phyloP scores from a whole-genome alignment of 495 filamentous ascomycete genomes.

The Penicillium flavigenum region DNA sequence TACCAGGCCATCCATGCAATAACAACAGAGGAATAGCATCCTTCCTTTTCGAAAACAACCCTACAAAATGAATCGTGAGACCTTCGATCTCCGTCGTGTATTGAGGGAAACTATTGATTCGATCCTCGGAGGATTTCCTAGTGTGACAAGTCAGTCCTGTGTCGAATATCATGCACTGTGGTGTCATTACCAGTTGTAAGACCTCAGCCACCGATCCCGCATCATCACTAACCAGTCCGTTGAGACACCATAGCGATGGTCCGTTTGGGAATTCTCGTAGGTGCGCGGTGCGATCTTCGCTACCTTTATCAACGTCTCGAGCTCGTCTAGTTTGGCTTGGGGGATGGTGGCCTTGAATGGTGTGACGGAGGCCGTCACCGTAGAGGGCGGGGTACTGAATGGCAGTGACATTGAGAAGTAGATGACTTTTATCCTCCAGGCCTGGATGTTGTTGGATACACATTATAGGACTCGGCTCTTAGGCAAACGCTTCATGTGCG shows the following conservation, averaged over 20 bases:
- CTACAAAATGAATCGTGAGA: conserved; percentile 60
- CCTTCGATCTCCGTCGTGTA: conserved; percentile 53
- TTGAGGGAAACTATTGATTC: conserved; percentile 64
- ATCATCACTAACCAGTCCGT: conserved; percentile 55
- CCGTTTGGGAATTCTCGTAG: conserved; percentile 48
- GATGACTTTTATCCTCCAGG: not conserved
- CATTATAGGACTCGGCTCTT: not conserved
- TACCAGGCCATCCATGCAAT: conserved; percentile 63
- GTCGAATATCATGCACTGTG: not conserved
- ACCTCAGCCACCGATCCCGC: conserved; percentile 51
- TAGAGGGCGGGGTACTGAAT: conserved; percentile 32
- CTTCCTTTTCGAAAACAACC: conserved; percentile 55
- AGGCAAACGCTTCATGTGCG: not conserved
- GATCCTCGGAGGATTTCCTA: conserved; percentile 52
- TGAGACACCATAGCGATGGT: conserved; percentile 54
- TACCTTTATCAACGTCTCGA: conserved; percentile 49
- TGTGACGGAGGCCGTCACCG: conserved; percentile 21
- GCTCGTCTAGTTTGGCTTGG: conserved; percentile 45
- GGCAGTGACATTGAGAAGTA: conserved; percentile 27
- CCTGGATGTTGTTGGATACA: not conserved
- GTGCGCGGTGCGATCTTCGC: conserved; percentile 52
- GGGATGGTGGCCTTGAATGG: conserved; percentile 48
- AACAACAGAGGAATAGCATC: conserved; percentile 63
- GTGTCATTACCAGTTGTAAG: conserved; percentile 44
- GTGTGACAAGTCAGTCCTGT: not conserved